These are phyloP conservation scores for Bertia moriformis DNA, from an alignment of 2,329 filamentous ascomycete genomes.

Conservation along the genomic window DNA sequence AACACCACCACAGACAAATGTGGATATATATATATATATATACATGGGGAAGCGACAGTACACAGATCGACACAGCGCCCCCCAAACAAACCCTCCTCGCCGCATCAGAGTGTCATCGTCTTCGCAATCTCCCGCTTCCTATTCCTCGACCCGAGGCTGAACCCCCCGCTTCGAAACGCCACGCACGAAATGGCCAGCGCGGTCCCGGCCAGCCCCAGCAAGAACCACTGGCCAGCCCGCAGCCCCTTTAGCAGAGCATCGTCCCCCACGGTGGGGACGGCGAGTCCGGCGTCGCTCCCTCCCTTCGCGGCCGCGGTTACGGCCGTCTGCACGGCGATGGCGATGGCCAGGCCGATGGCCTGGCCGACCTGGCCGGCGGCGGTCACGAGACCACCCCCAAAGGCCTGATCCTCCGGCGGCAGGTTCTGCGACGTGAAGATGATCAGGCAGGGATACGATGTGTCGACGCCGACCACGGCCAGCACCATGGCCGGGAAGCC, in stretches of 20 bases:
- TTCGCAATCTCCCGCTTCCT: too few relatives aligned
- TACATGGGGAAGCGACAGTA: too few relatives aligned
- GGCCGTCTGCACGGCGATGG: conserved; percentile 48
- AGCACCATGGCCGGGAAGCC: conserved; percentile 53
- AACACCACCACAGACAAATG: too few relatives aligned
- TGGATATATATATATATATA: too few relatives aligned
- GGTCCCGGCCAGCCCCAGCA: conserved; percentile 28
- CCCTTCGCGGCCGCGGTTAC: conserved; percentile 35
- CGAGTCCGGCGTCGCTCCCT: conserved; percentile 25
- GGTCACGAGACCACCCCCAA: conserved; percentile 56
- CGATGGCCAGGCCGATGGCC: conserved; percentile 50
- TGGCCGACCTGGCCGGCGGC: conserved; percentile 50
- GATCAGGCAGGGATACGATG: conserved; percentile 48
- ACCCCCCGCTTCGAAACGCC: conserved; percentile 34
- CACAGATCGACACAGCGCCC: too few relatives aligned
- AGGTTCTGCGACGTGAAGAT: conserved; percentile 51
- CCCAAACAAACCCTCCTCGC: too few relatives aligned
- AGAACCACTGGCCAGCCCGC: conserved; percentile 34
- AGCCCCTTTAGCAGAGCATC: conserved; percentile 28
- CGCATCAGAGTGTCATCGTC: too few relatives aligned
- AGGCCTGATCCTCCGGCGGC: conserved; percentile 46
- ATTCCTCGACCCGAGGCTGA: too few relatives aligned
- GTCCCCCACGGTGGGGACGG: conserved; percentile 26
- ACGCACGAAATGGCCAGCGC: conserved; percentile 27
- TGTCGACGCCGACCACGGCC: conserved; percentile 51